Base-by-base conservation (phyloP, 495 filamentous ascomycete genomes). In the Penicillium cosmopolitanum region DNA sequence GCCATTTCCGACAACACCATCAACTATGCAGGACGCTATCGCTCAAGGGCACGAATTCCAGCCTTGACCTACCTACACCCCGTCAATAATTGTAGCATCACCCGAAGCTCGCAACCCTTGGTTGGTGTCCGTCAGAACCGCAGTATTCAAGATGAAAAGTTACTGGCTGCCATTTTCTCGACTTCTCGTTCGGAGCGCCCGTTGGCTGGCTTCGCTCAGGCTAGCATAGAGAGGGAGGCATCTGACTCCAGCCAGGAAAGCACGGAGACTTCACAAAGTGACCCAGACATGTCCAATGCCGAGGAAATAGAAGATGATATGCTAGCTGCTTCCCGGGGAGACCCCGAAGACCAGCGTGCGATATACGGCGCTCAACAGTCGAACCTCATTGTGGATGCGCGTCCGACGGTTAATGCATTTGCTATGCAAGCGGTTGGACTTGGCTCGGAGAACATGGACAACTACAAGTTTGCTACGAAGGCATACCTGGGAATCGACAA, bases 401-500 rank as follows among this genome's bases (percentile, higher is more conserved):
- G 95, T 15, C 95, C 95, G 7, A 95, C 90, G 0, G 89, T 99
- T 58, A 99, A 99, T 75, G 96, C 96, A 1, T 85, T 90, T 56
- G 94, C 93, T 12, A 99, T 97, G 91, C 93, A 97, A 74, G 91
- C 91, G 9, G 88, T 95, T 62, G 95, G 95, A 2, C 85, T 92
- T 64, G 95, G 95, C 4, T 96, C 92, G 0, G 95, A 99, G 70
- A 97, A 97, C 63, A 97, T 98, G 92, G 93, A 97, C 52, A 90
- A 97, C 71, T 99, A 99, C 72, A 89, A 87, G 51, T 93, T 91
- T 66, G 91, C 91, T 31, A 92, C 90, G 42, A 97, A 96, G 68
- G 90, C 88, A 0, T 97, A 95, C 65, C 81, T 99, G n/a, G 93
- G 93, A 47, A 99, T 99, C 67, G 95, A 96, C 70, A 99, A 99